Conservation (phyloP, 345 rosid species). For the Ceriops zippeliana region DNA sequence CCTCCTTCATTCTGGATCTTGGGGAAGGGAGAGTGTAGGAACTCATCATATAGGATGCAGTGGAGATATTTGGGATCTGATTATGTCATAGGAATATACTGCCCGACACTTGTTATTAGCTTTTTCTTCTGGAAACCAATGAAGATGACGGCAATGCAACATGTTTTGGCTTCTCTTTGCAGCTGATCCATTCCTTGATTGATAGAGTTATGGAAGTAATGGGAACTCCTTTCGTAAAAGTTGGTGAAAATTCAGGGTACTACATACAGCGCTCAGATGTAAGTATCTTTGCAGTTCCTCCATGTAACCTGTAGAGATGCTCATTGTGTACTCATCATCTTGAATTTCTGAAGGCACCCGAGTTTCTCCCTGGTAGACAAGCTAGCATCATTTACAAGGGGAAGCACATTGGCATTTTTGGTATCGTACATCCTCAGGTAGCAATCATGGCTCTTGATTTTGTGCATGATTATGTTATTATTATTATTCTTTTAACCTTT, state of each 20-base stretch:
- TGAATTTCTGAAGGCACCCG: conserved; percentile 55
- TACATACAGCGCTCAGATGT: conserved; percentile 59
- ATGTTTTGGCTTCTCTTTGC: conserved; percentile 19
- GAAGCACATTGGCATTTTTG: conserved; percentile 63
- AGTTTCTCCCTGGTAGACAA: conserved; percentile 77
- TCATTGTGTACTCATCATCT: not conserved
- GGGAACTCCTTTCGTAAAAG: conserved; percentile 58
- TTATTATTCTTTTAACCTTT: too few relatives aligned
- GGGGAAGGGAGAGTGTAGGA: too few relatives aligned
- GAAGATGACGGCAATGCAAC: not conserved
- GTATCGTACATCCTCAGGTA: conserved; percentile 88
- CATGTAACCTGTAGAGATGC: not conserved
- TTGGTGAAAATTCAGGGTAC: conserved; percentile 54
- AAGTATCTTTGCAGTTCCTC: conserved; percentile 25
- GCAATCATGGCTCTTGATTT: not conserved
- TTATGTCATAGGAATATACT: too few relatives aligned
- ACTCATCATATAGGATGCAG: too few relatives aligned
- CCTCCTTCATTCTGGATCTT: too few relatives aligned
- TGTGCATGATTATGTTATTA: too few relatives aligned
- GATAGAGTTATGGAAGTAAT: conserved; percentile 89
- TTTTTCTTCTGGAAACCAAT: not conserved
- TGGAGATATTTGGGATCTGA: too few relatives aligned
- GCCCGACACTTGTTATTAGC: not conserved
- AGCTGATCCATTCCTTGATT: conserved; percentile 83
- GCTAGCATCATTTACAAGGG: conserved; percentile 78